Evolutionary conservation across 106 monocot species (phyloP).

Genomic region (Iris macrosiphon): DNA sequence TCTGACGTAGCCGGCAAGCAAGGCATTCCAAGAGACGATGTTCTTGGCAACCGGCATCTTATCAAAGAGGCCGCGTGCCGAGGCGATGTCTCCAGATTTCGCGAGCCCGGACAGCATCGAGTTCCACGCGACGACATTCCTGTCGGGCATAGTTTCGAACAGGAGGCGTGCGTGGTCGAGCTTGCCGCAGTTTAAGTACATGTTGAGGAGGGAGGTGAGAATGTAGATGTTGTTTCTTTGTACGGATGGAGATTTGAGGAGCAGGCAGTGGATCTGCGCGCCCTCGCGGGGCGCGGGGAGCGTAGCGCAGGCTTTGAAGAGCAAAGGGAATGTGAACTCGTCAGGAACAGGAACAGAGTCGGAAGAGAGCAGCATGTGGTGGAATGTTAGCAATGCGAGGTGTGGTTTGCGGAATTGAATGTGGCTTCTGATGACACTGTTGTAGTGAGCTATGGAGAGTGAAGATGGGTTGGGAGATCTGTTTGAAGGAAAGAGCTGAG

Average conservation of each 20-base stretch:
- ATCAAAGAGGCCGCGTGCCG: conserved; percentile 8
- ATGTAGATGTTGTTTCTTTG: conserved; percentile 1
- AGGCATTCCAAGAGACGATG: conserved; percentile 31
- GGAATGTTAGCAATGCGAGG: conserved; percentile 6
- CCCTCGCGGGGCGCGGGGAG: conserved; percentile 12
- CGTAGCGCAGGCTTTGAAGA: conserved; percentile 27
- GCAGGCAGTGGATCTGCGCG: conserved; percentile 21
- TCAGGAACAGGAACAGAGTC: not conserved
- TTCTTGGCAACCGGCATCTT: conserved; percentile 33
- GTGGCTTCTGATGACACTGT: conserved; percentile 15
- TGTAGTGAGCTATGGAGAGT: not conserved
- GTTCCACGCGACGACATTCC: conserved; percentile 25
- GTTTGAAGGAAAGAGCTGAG: too few species aligned
- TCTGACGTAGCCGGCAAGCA: conserved; percentile 17
- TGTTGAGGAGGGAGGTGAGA: conserved; percentile 15
- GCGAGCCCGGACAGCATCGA: conserved; percentile 17
- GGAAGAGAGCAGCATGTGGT: conserved; percentile 5
- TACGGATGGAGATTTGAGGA: conserved; percentile 12
- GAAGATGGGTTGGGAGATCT: not conserved
- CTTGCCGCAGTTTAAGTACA: conserved; percentile 22
- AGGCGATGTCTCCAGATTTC: conserved; percentile 13
- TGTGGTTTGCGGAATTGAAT: not conserved
- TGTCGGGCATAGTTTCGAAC: conserved; percentile 25
- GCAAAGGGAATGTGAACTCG: conserved; percentile 16
- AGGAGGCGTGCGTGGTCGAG: conserved; percentile 17